A percentile compares a stretch with the other conserved stretches of the same genome.
Conservation (phyloP, 176 grass and related monocot species). For the Eremochloa ophiuroides region DNA sequence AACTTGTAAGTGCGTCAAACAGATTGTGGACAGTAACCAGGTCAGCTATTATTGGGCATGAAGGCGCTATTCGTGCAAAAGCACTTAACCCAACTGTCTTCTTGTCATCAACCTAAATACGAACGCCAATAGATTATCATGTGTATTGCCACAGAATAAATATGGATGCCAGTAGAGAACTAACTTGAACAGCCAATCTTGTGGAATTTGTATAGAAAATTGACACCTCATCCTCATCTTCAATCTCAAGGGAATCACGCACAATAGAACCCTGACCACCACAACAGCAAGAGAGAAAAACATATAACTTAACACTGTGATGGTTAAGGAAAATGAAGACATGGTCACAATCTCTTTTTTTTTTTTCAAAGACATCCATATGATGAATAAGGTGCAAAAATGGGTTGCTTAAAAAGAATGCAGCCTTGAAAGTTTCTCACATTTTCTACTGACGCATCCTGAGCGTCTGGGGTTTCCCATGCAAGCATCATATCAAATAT, state of each 20-base stretch:
- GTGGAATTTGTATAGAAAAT: conserved; percentile 87
- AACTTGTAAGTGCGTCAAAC: conserved; percentile 73
- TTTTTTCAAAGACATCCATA: background rate
- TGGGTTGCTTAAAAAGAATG: conserved; percentile 1
- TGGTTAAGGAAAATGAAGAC: conserved; percentile 13
- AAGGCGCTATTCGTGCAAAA: conserved; percentile 64
- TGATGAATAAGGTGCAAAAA: background rate
- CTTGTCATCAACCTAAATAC: conserved; percentile 75
- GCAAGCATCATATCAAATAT: conserved; percentile 96
- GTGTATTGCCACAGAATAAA: conserved; percentile 8
- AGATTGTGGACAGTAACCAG: conserved; percentile 80
- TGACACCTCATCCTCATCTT: conserved; percentile 71
- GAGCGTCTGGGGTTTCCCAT: conserved; percentile 54
- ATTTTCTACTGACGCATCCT: conserved; percentile 46
- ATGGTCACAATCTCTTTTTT: background rate
- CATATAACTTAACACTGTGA: conserved; percentile 6
- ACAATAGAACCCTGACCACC: conserved; percentile 32
- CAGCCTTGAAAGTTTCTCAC: conserved; percentile 43
- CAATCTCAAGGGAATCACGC: conserved; percentile 38
- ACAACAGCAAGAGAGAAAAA: conserved; percentile 13
- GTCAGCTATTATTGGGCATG: conserved; percentile 76
- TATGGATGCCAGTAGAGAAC: conserved; percentile 9
- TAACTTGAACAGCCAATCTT: conserved; percentile 76
- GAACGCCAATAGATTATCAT: conserved; percentile 23
- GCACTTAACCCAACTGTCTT: conserved; percentile 63